A percentile compares a stretch with the other conserved stretches of the same genome.
phyloP scores from a whole-genome alignment of 352 stramenopile species.

The Globisporangium parvum region DNA sequence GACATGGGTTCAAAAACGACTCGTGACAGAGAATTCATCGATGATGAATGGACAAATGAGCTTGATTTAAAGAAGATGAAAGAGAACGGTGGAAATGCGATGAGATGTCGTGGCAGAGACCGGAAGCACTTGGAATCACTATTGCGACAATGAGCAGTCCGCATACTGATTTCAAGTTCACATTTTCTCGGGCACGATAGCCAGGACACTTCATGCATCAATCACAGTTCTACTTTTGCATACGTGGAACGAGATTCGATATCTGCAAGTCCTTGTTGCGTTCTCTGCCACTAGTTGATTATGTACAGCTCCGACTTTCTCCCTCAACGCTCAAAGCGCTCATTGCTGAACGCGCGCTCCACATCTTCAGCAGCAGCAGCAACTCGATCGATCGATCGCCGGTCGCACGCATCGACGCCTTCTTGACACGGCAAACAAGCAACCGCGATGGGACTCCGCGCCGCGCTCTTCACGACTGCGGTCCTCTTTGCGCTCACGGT shows the following conservation, averaged over 20 bases:
- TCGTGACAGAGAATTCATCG: too few relatives aligned
- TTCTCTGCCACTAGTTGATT: background rate
- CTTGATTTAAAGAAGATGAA: background rate
- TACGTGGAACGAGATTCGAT: background rate
- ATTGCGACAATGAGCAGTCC: too few relatives aligned
- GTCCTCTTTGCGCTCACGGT: slow-evolving; percentile 20
- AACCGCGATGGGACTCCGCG: slow-evolving; percentile 22
- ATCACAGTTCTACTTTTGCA: too few relatives aligned
- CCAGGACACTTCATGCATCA: background rate
- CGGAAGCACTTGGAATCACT: too few relatives aligned
- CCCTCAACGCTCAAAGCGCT: background rate
- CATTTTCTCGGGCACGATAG: background rate
- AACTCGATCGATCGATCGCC: background rate
- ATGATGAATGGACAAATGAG: too few relatives aligned
- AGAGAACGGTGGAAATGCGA: background rate
- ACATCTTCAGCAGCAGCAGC: background rate
- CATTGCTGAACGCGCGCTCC: slow-evolving; percentile 7
- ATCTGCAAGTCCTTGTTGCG: background rate
- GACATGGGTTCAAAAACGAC: too few relatives aligned
- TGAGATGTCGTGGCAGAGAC: too few relatives aligned
- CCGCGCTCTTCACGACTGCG: slow-evolving; percentile 11
- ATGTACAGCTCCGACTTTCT: background rate
- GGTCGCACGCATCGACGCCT: background rate
- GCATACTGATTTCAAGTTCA: too few relatives aligned
- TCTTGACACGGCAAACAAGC: background rate